A percentile compares a stretch with the other conserved stretches of the same genome.
Evolutionary conservation across 495 filamentous ascomycete species (phyloP).

Genomic region (Penicillium bovifimosum): DNA sequence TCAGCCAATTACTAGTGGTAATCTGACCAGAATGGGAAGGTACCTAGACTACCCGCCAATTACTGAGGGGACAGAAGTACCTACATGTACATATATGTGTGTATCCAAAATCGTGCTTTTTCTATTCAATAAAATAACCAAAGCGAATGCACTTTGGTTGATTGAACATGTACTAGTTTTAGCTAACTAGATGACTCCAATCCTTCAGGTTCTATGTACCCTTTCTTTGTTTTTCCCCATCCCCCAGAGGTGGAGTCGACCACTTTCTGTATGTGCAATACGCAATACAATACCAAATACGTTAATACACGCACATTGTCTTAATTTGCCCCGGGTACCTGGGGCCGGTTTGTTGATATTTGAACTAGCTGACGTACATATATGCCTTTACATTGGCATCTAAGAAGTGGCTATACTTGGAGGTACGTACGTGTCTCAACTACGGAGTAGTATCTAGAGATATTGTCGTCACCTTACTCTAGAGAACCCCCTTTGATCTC

Average conservation of each 20-base stretch:
- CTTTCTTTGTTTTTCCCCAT: not conserved
- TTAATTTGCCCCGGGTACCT: not conserved
- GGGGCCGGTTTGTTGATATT: not conserved
- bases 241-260: not conserved
- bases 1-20: conserved; percentile 13
- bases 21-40: not conserved
- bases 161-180: too few relatives aligned
- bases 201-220: not conserved
- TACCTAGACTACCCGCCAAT: not conserved
- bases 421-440: too few relatives aligned
- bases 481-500: not conserved
- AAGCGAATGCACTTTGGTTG: too few relatives aligned
- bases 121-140: too few relatives aligned
- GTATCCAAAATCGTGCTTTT: not conserved
- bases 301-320: not conserved
- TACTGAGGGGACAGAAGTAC: not conserved
- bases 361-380: not conserved
- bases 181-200: not conserved
- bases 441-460: too few relatives aligned
- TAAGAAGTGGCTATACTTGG: too few relatives aligned
- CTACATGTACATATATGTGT: not conserved
- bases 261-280: not conserved
- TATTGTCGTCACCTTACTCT: too few relatives aligned
- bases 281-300: not conserved
- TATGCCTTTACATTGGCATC: not conserved